Evolutionary conservation across 2,329 filamentous ascomycete genomes (phyloP).

Genomic region (Cladosporium velox): DNA sequence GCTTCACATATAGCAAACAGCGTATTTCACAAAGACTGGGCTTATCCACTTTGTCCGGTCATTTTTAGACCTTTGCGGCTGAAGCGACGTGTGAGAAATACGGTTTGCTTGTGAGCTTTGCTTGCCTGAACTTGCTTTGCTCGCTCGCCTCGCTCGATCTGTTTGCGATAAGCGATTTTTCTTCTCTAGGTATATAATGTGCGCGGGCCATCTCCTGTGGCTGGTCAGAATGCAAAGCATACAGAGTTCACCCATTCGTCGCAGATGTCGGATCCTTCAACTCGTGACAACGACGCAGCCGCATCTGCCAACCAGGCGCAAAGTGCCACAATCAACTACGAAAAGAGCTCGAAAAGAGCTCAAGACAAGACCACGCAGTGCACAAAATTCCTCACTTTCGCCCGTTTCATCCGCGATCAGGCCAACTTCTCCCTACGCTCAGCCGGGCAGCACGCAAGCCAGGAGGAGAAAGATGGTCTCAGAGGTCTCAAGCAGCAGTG

Average conservation of each 20-base stretch:
- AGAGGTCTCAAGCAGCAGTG: not conserved
- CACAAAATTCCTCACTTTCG: not conserved
- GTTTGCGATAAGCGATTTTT: not conserved
- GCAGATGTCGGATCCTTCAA: not conserved
- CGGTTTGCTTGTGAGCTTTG: not conserved
- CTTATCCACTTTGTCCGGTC: not conserved
- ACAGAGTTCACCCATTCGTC: not conserved
- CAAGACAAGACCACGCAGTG: not conserved
- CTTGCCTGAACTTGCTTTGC: not conserved
- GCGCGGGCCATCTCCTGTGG: not conserved
- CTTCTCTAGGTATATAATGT: not conserved
- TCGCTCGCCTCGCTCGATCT: not conserved
- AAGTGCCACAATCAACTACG: not conserved
- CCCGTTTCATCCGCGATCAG: not conserved
- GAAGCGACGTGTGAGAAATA: not conserved
- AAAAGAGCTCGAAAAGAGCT: not conserved
- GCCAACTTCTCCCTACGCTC: not conserved
- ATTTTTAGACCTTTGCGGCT: not conserved
- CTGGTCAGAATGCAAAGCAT: not conserved
- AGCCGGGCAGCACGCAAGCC: not conserved
- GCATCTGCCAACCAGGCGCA: not conserved
- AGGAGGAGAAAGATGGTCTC: not conserved
- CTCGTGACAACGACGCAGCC: not conserved
- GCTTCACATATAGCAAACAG: not conserved
- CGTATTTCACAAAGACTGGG: not conserved